Percentiles rank a stretch among this genome's conserved stretches.
Evolutionary conservation across 768 basidiomycete species (phyloP).

Genomic region (Leccinum rimulosum): DNA sequence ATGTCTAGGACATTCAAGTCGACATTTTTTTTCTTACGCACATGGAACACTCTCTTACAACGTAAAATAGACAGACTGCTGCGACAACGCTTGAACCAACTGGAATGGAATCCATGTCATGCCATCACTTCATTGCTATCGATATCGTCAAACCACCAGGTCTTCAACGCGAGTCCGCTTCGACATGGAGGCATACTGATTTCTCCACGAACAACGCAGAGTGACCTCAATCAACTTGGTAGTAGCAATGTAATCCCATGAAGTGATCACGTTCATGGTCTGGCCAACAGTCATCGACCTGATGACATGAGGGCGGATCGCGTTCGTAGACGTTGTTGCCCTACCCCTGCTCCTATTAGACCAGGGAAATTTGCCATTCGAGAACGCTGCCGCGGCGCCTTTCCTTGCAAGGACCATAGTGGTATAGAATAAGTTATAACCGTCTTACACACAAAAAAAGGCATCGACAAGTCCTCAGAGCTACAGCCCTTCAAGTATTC

Average conservation of each 20-base stretch:
- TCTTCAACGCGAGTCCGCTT: too few relatives aligned
- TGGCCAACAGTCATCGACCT: too few relatives aligned
- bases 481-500: background rate
- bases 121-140: background rate
- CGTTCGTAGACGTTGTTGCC: too few relatives aligned
- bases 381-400: background rate
- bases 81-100: background rate
- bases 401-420: background rate
- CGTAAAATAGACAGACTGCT: background rate
- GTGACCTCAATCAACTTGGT: too few relatives aligned
- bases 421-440: background rate
- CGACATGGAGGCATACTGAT: too few relatives aligned
- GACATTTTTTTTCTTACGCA: background rate
- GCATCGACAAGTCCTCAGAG: background rate
- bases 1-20: slow-evolving; percentile 2
- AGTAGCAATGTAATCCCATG: too few relatives aligned
- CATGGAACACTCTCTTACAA: background rate
- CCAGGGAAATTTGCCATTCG: background rate
- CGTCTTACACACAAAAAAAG: background rate
- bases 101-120: background rate
- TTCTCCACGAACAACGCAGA: too few relatives aligned
- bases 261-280: too few relatives aligned
- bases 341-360: too few relatives aligned
- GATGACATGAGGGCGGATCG: too few relatives aligned
- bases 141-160: too few relatives aligned